Conservation (phyloP, 176 grass and related monocot genomes). For the Carex scoparia region DNA sequence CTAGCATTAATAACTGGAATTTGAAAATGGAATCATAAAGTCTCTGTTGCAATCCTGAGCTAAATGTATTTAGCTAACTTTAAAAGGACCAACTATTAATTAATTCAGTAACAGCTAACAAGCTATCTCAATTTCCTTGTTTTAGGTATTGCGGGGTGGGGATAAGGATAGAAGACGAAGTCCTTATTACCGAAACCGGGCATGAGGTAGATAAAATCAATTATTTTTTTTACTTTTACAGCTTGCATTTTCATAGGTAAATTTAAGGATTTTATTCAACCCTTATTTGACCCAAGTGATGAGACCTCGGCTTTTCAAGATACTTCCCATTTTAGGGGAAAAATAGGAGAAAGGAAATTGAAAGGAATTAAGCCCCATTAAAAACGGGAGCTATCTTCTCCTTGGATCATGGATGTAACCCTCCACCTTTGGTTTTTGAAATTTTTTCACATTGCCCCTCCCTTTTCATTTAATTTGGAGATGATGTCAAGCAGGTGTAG, state of each 20-base stretch:
- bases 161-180: conserved; percentile 92
- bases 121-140: background rate
- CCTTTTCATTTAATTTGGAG: background rate
- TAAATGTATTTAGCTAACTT: background rate
- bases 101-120: background rate
- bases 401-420: background rate
- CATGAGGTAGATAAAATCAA: conserved; percentile 52
- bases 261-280: background rate
- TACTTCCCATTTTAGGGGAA: background rate
- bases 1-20: background rate
- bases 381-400: no score
- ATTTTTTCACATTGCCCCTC: background rate
- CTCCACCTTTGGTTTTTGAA: background rate
- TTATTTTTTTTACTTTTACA: background rate
- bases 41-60: background rate
- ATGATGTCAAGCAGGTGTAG: background rate
- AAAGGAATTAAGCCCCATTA: background rate
- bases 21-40: background rate
- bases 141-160: conserved; percentile 54
- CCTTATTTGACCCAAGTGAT: background rate
- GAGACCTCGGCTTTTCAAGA: background rate
- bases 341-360: background rate
- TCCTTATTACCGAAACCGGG: conserved; percentile 76
- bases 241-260: background rate
- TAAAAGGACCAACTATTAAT: background rate